phyloP scores from a whole-genome alignment of 345 rosid species.

The Ailanthus altissimus region DNA sequence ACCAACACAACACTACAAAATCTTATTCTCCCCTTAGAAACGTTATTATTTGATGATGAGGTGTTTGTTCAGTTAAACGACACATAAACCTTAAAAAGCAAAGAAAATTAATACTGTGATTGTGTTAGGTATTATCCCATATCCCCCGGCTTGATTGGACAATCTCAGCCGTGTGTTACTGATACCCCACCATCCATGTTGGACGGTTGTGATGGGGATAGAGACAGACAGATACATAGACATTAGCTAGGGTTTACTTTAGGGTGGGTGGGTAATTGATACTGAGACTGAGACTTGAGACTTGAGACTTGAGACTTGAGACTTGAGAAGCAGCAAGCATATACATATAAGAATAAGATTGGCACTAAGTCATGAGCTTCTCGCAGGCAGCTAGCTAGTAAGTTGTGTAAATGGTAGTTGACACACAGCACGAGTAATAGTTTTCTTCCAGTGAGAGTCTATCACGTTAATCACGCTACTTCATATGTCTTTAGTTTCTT shows the following conservation, averaged over 20 bases:
- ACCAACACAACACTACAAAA: neutral
- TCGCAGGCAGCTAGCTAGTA: conserved; percentile 28
- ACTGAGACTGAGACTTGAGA: no score
- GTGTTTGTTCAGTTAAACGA: neutral
- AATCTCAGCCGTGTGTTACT: neutral
- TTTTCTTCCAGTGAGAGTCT: conserved; percentile 9
- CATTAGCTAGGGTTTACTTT: no score
- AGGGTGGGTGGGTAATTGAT: no score
- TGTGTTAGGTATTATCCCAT: no score
- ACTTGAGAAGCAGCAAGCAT: conserved; percentile 27
- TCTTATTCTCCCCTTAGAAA: neutral
- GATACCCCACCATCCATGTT: neutral
- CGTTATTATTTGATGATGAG: conserved; percentile 21
- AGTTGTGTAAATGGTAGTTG: conserved; percentile 37
- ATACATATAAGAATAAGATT: neutral
- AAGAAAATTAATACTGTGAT: neutral
- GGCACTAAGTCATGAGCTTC: conserved; percentile 47
- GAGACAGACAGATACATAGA: no score
- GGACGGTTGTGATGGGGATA: no score
- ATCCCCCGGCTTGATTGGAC: neutral
- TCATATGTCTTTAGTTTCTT: conserved; percentile 22
- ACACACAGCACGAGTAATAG: conserved; percentile 22
- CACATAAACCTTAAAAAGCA: neutral
- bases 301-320: no score
- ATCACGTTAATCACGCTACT: conserved; percentile 56